Evolutionary conservation across 1,139 yeast genomes (phyloP), one percentile per base, ranked within the genome.

Genomic region (Suzukiozyma palmioleophila): DNA sequence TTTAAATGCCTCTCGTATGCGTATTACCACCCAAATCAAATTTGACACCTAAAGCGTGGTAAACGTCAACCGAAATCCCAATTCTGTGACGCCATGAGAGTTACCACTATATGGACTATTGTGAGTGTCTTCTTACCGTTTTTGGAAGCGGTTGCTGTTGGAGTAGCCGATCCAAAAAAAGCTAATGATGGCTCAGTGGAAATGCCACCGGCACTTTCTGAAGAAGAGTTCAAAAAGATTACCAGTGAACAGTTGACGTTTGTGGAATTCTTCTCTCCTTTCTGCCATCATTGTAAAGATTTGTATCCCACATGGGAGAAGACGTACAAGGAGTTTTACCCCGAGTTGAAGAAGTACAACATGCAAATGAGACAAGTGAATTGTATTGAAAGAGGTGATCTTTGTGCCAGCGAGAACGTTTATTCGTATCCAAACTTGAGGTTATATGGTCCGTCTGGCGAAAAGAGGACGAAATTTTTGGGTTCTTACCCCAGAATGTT

Each of bases 341-440:
- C 48, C 9, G 64, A 65, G 34, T 62, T 69, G 45, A 66, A 73
- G 35, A 42, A 58, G 21, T 48, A 73, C 41, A 69, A 73, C 3
- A 69, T 82, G 25, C 66, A 66, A 11, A 77, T 84, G 75, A 66
- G 73, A 41, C 92, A 84, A 53, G 90, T 84, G 16, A 76, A 84
- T 54, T 85, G 94, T 63, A 69, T 81, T 15, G 81, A 73, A 37
- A 75, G 78, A 55, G 90, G 89, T 9, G 92, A 84, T 56, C 64
- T 84, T 38, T 84, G 94, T 59, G 70, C 64, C 12, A 62, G 79
- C 21, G 88, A 85, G 57, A 67, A 69, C 9, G 72, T 85, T 33
- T 54, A 46, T 14, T 67, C 64, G 26, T 84, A 73, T 50, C 95
- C 95, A 9, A 64, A 66, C 34, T 60, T 84, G 29, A 63, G 83